Conservation (phyloP, 108 stramenopile genomes). For the Pinguiococcus pyrenoidosus region DNA sequence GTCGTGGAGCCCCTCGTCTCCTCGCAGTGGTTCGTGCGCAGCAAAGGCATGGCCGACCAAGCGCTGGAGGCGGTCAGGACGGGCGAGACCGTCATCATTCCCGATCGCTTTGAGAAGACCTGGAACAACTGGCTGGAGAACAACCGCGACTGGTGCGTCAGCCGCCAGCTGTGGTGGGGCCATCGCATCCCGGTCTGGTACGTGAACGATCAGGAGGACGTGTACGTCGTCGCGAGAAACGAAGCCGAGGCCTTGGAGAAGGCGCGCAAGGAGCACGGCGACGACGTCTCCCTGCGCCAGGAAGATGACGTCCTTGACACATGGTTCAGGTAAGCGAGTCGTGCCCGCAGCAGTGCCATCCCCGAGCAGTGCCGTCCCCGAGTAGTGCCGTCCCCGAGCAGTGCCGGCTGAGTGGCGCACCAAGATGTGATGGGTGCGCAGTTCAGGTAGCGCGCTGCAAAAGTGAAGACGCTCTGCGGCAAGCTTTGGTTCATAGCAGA, state of each 20-base stretch:
- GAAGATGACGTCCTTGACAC: conserved; percentile 92
- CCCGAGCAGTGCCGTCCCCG: too few relatives aligned
- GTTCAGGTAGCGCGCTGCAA: too few relatives aligned
- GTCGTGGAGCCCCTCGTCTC: conserved; percentile 95
- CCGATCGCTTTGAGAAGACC: conserved; percentile 71
- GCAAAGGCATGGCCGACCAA: conserved; percentile 73
- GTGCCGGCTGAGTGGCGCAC: too few relatives aligned
- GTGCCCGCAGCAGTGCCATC: too few relatives aligned
- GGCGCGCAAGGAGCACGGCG: conserved; percentile 44
- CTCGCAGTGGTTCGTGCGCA: conserved; percentile 95
- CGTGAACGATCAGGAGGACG: conserved; percentile 48
- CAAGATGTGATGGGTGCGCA: too few relatives aligned
- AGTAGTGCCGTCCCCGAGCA: too few relatives aligned
- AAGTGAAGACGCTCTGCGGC: too few relatives aligned
- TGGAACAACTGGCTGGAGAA: conserved; percentile 85
- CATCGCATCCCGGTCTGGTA: conserved; percentile 92
- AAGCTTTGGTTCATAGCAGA: too few relatives aligned
- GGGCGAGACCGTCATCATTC: conserved; percentile 77
- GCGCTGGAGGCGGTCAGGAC: conserved; percentile 68
- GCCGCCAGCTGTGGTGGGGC: conserved; percentile 93
- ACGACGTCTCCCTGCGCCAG: conserved; percentile 52
- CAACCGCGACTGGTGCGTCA: conserved; percentile 91
- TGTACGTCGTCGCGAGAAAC: conserved; percentile 70
- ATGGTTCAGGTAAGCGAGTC: conserved; percentile 91
- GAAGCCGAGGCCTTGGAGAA: conserved; percentile 62